Evolutionary conservation across 106 monocot species (phyloP), one percentile per base, ranked within the genome.

Genomic region (Dioscorea alata): DNA sequence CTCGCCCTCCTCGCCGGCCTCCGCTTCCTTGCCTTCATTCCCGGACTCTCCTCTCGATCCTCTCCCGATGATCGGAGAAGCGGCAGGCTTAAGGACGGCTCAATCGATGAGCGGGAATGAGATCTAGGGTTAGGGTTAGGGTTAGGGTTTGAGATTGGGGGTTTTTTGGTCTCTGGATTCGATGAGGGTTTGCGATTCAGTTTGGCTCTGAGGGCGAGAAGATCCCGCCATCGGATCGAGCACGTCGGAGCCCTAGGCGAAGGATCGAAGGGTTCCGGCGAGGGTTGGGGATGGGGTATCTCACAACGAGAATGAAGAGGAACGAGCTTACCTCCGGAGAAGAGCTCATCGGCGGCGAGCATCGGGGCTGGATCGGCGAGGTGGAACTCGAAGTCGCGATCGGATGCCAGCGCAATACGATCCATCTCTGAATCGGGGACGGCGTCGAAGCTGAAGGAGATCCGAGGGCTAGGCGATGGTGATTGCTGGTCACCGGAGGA

Each of bases 291-390:
- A 3, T 42, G 42, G 42, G 42, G 42, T 6, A 5, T 5, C 42
- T 42, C 42, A 42, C 4, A 10, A 0, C 42, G 42, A 5, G 42
- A 42, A 10, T 80, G 87, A 12, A 99, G 85, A 12, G 97, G 86
- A 4, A 99, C 77, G 15, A 99, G 83, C 85, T 87, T 92, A 12
- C 97, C 97, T n/a, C 82, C 79, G 50, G 85, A 82, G 75, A 99
- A 92, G 48, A 99, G 84, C 83, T 99, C 77, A 61, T 99, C 94
- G 13, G 94, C 94, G 4, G 85, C 74, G 62, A 86, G 81, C 88
- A 85, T 85, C 20, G 68, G 56, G 22, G 71, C 82, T 15, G 92
- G 77, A 53, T 85, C 84, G 14, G 84, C 78, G 17, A 89, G 74
- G 15, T 67, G 82, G 80, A 91, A 92, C 86, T 89, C 95, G 66